Percentiles rank a stretch among this genome's conserved stretches.
Conservation (phyloP, 2,329 filamentous ascomycete genomes). For the Hypoxylon sp. region DNA sequence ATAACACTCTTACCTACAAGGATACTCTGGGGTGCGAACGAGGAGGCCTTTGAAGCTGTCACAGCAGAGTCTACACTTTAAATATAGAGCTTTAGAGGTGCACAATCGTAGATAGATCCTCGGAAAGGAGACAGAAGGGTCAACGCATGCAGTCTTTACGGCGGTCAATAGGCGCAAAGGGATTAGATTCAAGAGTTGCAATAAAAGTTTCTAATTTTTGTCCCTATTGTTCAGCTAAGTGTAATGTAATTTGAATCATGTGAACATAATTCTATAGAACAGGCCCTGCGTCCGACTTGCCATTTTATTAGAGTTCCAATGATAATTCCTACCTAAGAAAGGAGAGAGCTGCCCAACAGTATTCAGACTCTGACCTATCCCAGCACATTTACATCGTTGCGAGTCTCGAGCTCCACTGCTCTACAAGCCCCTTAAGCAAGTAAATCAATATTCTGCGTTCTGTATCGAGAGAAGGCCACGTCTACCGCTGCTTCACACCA, state of each 20-base stretch:
- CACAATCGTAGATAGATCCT: conserved; percentile 21
- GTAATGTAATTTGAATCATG: neutral
- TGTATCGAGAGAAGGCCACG: neutral
- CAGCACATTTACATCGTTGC: no score
- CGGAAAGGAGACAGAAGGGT: neutral
- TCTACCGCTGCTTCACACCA: neutral
- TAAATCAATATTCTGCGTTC: neutral
- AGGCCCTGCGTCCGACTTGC: neutral
- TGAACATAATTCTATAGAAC: neutral
- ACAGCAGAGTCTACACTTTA: neutral
- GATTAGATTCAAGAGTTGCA: conserved; percentile 11
- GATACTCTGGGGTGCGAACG: neutral
- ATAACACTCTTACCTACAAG: neutral
- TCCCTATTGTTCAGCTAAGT: neutral
- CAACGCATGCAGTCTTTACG: conserved; percentile 9
- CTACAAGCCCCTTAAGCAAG: neutral
- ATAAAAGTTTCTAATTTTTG: neutral
- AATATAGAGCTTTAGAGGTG: conserved; percentile 34
- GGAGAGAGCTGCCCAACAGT: neutral
- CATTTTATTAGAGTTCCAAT: no score
- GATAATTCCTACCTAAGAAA: neutral
- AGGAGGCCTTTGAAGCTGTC: neutral
- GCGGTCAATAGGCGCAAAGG: neutral
- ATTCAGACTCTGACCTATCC: neutral
- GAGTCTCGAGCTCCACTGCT: neutral